Evolutionary conservation across 305 asterid genomes (phyloP), one percentile per base, ranked within the genome.

Genomic region (Fraxinus velutina): DNA sequence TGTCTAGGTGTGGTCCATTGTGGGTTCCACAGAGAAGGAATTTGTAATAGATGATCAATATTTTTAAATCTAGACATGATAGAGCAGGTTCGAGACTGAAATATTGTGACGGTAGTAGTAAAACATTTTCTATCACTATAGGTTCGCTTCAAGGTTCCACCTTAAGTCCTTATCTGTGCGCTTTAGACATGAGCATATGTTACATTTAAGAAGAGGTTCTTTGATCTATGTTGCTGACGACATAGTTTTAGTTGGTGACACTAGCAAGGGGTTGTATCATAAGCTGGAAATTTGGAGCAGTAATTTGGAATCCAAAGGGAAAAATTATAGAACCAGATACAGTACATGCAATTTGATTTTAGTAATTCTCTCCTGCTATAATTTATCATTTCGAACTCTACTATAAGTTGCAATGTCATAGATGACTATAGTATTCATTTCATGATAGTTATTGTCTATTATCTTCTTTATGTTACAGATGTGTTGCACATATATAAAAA

Each of bases 401-500:
- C 34, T 24, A 9, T 24, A 8, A 7, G 33, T 22, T 33, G 4
- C 33, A 62, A 62, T 64, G n/a, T 4, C 73, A 64, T 24, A 64
- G 30, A 64, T 10, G 33, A 64, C 36, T 64, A 64, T 22, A 10
- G 34, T 64, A 64, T 64, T 64, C 12, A 2, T 24, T 64, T 27
- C 17, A 64, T n/a, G 6, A 24, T 64, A 64, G 13, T 64, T 9
- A 64, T 64, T 4, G 36, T 64, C 33, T 64, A 4, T 5, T 82
- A 4, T 78, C 17, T 19, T 0, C 78, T 82, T 79, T 64, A 73
- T 79, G 82, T 81, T 1, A 15, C 85, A 92, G 97, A 83, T 50
- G 68, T 81, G 73, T 81, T 86, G 76, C 92, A 88, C 57, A 72
- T 93, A 83, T 92, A 89, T 82, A 95, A 95, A 90, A 95, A 90